Evolutionary conservation across 176 grass and related monocot species (phyloP).

Genomic region (Aegilops longissima): DNA sequence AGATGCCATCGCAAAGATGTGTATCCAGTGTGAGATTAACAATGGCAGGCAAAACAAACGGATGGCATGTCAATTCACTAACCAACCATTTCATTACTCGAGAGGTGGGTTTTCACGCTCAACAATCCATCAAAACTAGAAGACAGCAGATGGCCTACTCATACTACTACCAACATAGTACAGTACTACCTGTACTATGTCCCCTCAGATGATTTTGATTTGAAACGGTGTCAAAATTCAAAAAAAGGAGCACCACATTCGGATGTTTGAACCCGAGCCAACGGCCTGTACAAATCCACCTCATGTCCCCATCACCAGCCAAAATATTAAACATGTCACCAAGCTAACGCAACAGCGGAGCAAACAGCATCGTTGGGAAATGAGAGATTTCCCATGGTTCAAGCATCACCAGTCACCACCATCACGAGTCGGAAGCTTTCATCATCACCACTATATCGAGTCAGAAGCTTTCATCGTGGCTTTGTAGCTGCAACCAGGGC

Average conservation of each 20-base stretch:
- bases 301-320: neutral
- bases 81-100: constrained; percentile 6
- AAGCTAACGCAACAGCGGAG: neutral
- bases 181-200: neutral
- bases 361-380: neutral
- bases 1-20: neutral
- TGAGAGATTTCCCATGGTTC: neutral
- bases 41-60: neutral
- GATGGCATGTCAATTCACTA: neutral
- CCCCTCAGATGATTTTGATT: neutral
- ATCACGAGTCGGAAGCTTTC: neutral
- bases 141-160: neutral
- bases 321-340: neutral
- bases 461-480: neutral
- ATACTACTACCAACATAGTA: neutral
- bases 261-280: no score
- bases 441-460: neutral
- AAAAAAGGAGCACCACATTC: neutral
- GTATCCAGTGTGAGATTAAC: neutral
- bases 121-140: neutral
- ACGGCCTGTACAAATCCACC: neutral
- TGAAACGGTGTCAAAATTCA: neutral
- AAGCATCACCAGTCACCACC: neutral
- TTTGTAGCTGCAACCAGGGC: constrained; percentile 61
- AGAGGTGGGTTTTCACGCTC: neutral